Percentiles rank a stretch among this genome's conserved stretches.
These are phyloP conservation scores for Teunomyces lycoperdinae DNA, from an alignment of 805 yeast species.

Conservation along the genomic window DNA sequence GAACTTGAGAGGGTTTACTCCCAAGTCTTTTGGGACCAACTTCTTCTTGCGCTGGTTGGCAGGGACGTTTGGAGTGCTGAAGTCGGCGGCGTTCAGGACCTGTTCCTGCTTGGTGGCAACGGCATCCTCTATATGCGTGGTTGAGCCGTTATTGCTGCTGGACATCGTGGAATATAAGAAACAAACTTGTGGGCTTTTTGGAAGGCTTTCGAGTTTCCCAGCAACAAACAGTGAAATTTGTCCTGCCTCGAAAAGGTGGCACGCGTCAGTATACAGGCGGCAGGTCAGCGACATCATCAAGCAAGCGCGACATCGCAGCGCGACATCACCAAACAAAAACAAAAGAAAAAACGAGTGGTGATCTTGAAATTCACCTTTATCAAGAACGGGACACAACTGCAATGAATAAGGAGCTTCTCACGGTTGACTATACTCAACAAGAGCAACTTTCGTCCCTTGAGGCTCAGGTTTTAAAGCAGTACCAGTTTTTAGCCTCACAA, in stretches of 20 bases:
- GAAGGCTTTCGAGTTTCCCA: neutral
- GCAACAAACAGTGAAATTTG: neutral
- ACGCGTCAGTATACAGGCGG: neutral
- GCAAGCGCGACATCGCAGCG: neutral
- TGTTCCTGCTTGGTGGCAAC: constrained; percentile 9
- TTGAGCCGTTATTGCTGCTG: neutral
- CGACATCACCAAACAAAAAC: neutral
- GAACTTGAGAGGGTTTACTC: constrained; percentile 41
- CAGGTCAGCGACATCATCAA: neutral
- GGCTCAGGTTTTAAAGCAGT: constrained; percentile 34
- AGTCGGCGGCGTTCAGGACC: neutral
- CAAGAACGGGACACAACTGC: neutral
- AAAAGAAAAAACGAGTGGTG: neutral
- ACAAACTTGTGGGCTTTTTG: neutral
- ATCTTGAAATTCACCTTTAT: no score
- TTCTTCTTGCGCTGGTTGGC: constrained; percentile 17
- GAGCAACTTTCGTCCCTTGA: constrained; percentile 26
- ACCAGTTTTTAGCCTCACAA: constrained; percentile 34
- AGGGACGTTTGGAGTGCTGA: constrained; percentile 7
- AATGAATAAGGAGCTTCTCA: constrained; percentile 1
- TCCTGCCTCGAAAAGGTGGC: neutral
- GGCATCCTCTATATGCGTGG: neutral
- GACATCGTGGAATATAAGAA: neutral
- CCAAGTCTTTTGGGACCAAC: constrained; percentile 27
- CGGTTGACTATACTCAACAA: constrained; percentile 16